phyloP scores from a whole-genome alignment of 768 basidiomycete species.

The Podaxis mareebaensis region DNA sequence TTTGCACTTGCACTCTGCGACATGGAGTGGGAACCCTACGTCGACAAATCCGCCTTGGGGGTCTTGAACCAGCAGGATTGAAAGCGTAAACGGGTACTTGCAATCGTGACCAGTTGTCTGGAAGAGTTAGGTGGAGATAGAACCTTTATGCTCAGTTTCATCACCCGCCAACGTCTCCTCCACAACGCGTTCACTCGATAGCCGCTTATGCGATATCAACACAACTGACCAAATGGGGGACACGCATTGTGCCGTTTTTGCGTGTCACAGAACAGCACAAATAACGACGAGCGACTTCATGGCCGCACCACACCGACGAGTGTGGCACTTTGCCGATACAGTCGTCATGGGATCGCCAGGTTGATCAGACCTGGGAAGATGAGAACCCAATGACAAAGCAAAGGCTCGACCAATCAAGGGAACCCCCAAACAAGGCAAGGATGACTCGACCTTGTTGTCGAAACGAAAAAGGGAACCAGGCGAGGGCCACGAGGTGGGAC shows the following conservation, averaged over 20 bases:
- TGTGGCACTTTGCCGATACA: not conserved
- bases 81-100: slow-evolving; percentile 3
- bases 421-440: slow-evolving; percentile 2
- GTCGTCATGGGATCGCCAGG: slow-evolving; percentile 27
- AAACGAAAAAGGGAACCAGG: not conserved
- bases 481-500: not conserved
- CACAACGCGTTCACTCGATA: slow-evolving; percentile 23
- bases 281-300: not conserved
- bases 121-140: slow-evolving; percentile 29
- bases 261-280: not conserved
- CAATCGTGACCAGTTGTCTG: slow-evolving; percentile 23
- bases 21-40: not conserved
- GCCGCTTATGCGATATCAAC: slow-evolving; percentile 17
- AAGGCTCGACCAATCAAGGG: slow-evolving; percentile 1
- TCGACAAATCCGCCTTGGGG: not conserved
- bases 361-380: slow-evolving; percentile 42
- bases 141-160: not conserved
- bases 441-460: slow-evolving; percentile 2
- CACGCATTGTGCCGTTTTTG: not conserved
- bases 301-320: not conserved
- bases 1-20: not conserved
- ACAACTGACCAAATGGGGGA: not conserved
- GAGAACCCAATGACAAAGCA: slow-evolving; percentile 18
- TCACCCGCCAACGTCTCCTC: slow-evolving; percentile 23
- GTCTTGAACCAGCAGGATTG: slow-evolving; percentile 7